Conservation (phyloP, 106 monocot species). For the Dioscorea alata region DNA sequence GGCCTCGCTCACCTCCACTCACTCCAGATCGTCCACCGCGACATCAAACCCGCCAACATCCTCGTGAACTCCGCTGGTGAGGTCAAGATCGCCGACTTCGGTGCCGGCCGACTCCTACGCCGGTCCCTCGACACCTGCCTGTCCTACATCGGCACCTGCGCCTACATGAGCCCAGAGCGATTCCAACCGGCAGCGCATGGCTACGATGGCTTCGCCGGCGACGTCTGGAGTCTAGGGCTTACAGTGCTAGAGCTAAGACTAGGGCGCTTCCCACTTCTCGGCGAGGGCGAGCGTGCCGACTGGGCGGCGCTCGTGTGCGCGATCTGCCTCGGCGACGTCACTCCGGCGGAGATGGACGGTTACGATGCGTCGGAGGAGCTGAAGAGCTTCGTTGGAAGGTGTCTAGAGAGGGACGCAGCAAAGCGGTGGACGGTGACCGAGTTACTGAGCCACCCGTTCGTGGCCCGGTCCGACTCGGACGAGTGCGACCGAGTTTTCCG, state of each 20-base stretch:
- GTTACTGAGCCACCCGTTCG: constrained; percentile 70
- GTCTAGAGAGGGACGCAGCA: constrained; percentile 64
- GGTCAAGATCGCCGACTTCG: constrained; percentile 80
- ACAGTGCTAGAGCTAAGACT: constrained; percentile 61
- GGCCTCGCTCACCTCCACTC: constrained; percentile 57
- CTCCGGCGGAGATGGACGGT: not conserved
- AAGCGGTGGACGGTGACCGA: constrained; percentile 64
- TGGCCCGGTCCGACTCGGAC: constrained; percentile 24
- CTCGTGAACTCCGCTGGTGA: constrained; percentile 26
- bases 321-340: constrained; percentile 75
- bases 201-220: constrained; percentile 71
- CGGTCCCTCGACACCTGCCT: constrained; percentile 43
- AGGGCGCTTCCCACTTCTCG: constrained; percentile 62
- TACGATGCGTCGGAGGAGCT: constrained; percentile 40
- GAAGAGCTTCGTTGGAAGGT: constrained; percentile 53
- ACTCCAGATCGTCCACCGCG: constrained; percentile 25
- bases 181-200: constrained; percentile 66
- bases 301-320: constrained; percentile 95
- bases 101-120: constrained; percentile 49
- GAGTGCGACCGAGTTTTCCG: constrained; percentile 26
- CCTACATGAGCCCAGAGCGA: constrained; percentile 89
- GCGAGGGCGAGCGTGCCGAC: constrained; percentile 62
- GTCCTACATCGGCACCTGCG: constrained; percentile 76
- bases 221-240: constrained; percentile 78
- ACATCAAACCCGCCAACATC: constrained; percentile 33